phyloP scores from a whole-genome alignment of 352 stramenopile species.

The Phytophthora sp. region DNA sequence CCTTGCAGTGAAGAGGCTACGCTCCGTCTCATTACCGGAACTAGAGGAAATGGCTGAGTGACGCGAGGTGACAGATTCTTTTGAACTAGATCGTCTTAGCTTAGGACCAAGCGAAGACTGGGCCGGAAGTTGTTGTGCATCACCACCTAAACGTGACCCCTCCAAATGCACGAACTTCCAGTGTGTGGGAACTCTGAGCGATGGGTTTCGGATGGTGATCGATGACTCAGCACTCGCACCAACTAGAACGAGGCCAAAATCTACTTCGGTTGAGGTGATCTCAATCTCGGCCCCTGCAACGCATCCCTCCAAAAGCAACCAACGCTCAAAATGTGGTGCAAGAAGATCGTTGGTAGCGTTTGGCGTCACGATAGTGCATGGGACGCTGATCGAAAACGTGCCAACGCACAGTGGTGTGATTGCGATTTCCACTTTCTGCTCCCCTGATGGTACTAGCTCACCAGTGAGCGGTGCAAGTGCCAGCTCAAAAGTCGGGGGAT shows the following conservation, averaged over 20 bases:
- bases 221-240: conserved; percentile 47
- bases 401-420: conserved; percentile 54
- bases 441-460: conserved; percentile 24
- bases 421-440: conserved; percentile 23
- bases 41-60: conserved; percentile 40
- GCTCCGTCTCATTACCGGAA: conserved; percentile 41
- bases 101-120: conserved; percentile 10
- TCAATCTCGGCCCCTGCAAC: conserved; percentile 50
- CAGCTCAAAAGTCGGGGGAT: conserved; percentile 30
- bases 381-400: conserved; percentile 53
- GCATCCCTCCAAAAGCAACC: conserved; percentile 56
- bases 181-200: conserved; percentile 21
- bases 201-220: conserved; percentile 37
- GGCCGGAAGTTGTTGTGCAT: neutral
- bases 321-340: conserved; percentile 41
- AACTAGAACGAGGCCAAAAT: conserved; percentile 79
- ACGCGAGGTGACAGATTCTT: conserved; percentile 57
- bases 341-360: neutral
- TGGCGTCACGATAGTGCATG: conserved; percentile 35
- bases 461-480: conserved; percentile 21
- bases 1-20: conserved; percentile 50
- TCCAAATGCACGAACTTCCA: conserved; percentile 64
- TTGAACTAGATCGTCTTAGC: conserved; percentile 50
- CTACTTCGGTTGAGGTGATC: conserved; percentile 57
- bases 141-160: neutral